Evolutionary conservation across 1,139 yeast genomes (phyloP).

Genomic region (Protomyces pachydermus): DNA sequence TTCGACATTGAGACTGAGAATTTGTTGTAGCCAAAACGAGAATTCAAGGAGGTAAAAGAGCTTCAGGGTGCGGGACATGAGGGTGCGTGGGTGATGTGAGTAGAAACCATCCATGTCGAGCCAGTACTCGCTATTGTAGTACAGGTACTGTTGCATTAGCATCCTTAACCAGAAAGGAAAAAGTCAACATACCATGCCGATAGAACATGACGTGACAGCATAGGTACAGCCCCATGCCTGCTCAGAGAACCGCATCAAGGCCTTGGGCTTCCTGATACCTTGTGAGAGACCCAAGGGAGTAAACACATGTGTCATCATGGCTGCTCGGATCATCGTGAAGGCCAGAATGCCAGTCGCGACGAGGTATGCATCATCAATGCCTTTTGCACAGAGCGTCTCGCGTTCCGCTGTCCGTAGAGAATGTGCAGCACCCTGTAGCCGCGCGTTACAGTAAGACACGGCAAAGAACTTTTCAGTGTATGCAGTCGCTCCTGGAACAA

Average conservation of each 20-base stretch:
- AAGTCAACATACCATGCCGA: slow-evolving; percentile 45
- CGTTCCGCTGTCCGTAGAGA: background rate
- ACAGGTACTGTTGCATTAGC: slow-evolving; percentile 42
- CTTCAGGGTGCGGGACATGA: slow-evolving; percentile 48
- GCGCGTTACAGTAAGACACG: slow-evolving; percentile 10
- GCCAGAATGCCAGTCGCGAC: slow-evolving; percentile 54
- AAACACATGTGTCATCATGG: slow-evolving; percentile 54
- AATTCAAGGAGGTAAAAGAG: slow-evolving; percentile 65
- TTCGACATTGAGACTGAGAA: slow-evolving; percentile 71
- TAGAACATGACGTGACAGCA: slow-evolving; percentile 52
- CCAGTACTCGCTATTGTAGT: slow-evolving; percentile 44
- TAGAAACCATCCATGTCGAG: slow-evolving; percentile 42
- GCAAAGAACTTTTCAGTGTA: slow-evolving; percentile 6
- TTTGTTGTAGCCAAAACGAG: slow-evolving; percentile 76
- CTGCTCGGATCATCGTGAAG: slow-evolving; percentile 57
- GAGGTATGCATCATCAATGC: slow-evolving; percentile 35
- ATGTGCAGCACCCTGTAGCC: background rate
- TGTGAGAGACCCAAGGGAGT: slow-evolving; percentile 54
- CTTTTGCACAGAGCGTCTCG: slow-evolving; percentile 30
- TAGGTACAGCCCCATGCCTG: slow-evolving; percentile 78
- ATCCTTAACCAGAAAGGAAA: too few species aligned
- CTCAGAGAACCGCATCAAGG: slow-evolving; percentile 68
- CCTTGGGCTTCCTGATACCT: slow-evolving; percentile 50
- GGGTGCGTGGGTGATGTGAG: slow-evolving; percentile 71
- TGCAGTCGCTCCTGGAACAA: background rate